Base-by-base conservation (phyloP, 78 protist genomes). In the Dictyostelium intermedium region DNA sequence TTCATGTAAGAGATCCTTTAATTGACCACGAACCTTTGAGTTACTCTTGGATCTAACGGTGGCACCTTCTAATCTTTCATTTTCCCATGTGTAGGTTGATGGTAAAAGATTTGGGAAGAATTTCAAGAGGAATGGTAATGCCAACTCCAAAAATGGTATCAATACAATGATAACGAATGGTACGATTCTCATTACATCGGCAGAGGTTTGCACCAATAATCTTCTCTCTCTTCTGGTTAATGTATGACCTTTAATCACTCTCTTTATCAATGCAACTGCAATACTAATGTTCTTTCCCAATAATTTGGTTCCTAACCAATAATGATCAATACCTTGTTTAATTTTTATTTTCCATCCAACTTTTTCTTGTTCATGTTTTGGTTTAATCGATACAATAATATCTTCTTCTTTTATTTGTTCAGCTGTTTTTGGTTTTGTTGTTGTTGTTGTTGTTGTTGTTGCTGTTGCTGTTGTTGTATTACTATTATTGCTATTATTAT, bases 81-180 rank as follows among this genome's bases (percentile, higher is more conserved):
- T 43, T 30, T 85, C 78, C 70, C 56, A 76, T 11, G 82, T 76
- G 45, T 87, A 94, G 85, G 92, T 85, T 27, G 87, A 74, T 66
- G 96, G 96, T 14, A 94, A 66, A 8, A 94, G 35, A 47, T 94
- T 94, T 30, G 96, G 96, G 96, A 94, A 94, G 3, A 85, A 61
- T 30, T 82, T 94, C 27, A 94, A 32, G 1, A 94, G 8, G 35
- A 94, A 50, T 35, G 96, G 96, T 16, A 94, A n/a, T 32, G 96
- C 85, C 23, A 94, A 87, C 91, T 94, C 96, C 18, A 87, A 45
- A 72, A 94, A 84, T 56, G 96, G 96, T 20, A 94, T 83, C 18
- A 87, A 30, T 25, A 94, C 80, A 47, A 94, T 87, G 34, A 94
- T 84, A 14, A 85, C 74, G 32, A 94, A 94, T 56, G 96, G 96